Percentiles rank a stretch among this genome's conserved stretches.
phyloP scores from a whole-genome alignment of 163 green algal species.

The Chlamydomonas reinhardtii region DNA sequence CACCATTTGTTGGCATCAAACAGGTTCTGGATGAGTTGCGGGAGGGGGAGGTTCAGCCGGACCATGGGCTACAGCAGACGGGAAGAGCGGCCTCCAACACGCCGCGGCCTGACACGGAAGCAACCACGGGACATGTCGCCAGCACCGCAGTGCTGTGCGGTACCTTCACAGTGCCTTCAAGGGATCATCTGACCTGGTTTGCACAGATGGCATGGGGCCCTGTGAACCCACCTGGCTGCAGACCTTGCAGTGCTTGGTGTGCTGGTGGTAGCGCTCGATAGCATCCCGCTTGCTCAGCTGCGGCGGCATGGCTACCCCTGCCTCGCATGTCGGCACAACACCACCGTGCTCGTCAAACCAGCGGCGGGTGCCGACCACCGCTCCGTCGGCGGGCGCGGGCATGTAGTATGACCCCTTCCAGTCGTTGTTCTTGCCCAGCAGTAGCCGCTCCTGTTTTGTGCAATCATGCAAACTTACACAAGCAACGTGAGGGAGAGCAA shows the following conservation, averaged over 20 bases:
- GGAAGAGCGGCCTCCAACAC: no score
- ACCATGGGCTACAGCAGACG: no score
- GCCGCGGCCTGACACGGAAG: no score
- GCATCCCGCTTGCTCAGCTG: conserved; percentile 48
- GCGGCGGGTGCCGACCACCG: conserved; percentile 37
- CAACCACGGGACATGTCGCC: no score
- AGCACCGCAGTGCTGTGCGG: no score
- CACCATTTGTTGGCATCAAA: no score
- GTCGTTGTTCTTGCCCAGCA: neutral
- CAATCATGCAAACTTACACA: neutral
- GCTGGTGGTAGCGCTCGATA: conserved; percentile 62
- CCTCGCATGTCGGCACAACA: conserved; percentile 35
- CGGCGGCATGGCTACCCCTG: conserved; percentile 8
- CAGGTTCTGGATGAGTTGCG: no score
- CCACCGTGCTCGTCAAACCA: conserved; percentile 34
- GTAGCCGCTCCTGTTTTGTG: conserved; percentile 20
- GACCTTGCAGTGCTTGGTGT: conserved; percentile 63
- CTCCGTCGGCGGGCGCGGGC: conserved; percentile 54
- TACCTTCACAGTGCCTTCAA: no score
- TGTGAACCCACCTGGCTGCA: neutral
- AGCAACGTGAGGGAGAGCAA: neutral
- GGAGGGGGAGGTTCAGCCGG: no score
- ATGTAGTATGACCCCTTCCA: conserved; percentile 68
- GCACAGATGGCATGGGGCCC: no score
- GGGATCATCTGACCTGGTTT: no score